phyloP scores from a whole-genome alignment of 371 early-diverging fungal species.

The Mortierella sp. region DNA sequence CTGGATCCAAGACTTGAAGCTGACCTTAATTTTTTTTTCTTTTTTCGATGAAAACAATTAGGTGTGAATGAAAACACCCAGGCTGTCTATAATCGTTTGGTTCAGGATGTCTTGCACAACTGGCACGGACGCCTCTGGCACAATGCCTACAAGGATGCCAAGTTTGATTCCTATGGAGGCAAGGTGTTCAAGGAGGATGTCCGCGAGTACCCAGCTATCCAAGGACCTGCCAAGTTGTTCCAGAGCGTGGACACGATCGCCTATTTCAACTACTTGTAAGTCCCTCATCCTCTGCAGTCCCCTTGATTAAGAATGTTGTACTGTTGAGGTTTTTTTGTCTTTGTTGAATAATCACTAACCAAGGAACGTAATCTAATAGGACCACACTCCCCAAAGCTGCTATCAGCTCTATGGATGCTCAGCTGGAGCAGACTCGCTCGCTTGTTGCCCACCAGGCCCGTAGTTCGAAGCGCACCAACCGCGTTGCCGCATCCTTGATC shows the following conservation, averaged over 20 bases:
- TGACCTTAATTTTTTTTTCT: not conserved
- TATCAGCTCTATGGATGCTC: slow-evolving; percentile 51
- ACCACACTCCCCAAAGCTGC: slow-evolving; percentile 56
- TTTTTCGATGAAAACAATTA: not conserved
- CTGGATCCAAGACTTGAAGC: not conserved
- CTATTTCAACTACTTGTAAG: slow-evolving; percentile 72
- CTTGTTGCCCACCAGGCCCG: slow-evolving; percentile 53
- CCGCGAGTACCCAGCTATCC: slow-evolving; percentile 56
- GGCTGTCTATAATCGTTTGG: slow-evolving; percentile 46
- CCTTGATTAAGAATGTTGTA: not conserved
- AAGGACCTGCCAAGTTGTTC: slow-evolving; percentile 69
- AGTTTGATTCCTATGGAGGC: slow-evolving; percentile 47
- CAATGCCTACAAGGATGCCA: slow-evolving; percentile 55
- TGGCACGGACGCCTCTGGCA: slow-evolving; percentile 65
- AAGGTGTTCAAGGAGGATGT: slow-evolving; percentile 55
- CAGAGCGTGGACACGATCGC: slow-evolving; percentile 69
- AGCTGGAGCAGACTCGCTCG: slow-evolving; percentile 51
- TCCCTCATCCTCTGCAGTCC: not conserved
- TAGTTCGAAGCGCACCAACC: slow-evolving; percentile 43
- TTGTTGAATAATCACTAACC: slow-evolving; percentile 10
- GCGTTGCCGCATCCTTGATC: slow-evolving; percentile 55
- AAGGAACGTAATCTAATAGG: slow-evolving; percentile 24
- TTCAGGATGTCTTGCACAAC: slow-evolving; percentile 59
- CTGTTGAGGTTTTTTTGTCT: not conserved
- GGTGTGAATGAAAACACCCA: slow-evolving; percentile 42